Percentiles rank a stretch among this genome's conserved stretches.
These are phyloP conservation scores for Cardiospermum halicacabum DNA, from an alignment of 345 rosid species.

Conservation along the genomic window DNA sequence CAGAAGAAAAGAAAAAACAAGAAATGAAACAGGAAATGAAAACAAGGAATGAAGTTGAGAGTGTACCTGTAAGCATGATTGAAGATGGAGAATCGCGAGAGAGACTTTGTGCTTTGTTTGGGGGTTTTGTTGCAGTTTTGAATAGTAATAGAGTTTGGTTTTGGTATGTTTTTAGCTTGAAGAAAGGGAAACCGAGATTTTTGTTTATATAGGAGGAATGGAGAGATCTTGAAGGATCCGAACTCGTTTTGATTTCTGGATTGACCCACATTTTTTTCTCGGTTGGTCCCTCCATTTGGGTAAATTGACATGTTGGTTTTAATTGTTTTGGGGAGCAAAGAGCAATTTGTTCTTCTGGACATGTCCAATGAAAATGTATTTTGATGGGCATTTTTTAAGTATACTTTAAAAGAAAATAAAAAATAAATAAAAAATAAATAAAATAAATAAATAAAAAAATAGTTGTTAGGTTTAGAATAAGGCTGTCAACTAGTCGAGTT, in stretches of 20 bases:
- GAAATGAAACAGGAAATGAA: too few species aligned
- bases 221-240: neutral
- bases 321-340: too few species aligned
- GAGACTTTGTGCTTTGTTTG: neutral
- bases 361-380: too few species aligned
- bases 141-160: neutral
- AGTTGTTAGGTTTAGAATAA: too few species aligned
- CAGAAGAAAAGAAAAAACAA: neutral
- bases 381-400: too few species aligned
- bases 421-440: too few species aligned
- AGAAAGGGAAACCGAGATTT: conserved; percentile 32
- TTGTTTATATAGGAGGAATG: neutral
- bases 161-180: conserved; percentile 42
- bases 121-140: neutral
- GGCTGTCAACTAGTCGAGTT: too few species aligned
- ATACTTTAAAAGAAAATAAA: too few species aligned
- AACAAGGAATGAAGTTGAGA: neutral
- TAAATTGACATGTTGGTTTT: neutral
- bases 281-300: neutral
- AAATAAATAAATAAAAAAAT: too few species aligned
- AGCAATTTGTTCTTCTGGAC: too few species aligned
- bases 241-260: neutral
- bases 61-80: conserved; percentile 60
- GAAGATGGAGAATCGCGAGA: conserved; percentile 11
- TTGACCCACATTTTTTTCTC: neutral